A percentile compares a stretch with the other conserved stretches of the same genome.
Evolutionary conservation across 306 rosid species (phyloP).

Genomic region (Cyamopsis tetragonoloba): DNA sequence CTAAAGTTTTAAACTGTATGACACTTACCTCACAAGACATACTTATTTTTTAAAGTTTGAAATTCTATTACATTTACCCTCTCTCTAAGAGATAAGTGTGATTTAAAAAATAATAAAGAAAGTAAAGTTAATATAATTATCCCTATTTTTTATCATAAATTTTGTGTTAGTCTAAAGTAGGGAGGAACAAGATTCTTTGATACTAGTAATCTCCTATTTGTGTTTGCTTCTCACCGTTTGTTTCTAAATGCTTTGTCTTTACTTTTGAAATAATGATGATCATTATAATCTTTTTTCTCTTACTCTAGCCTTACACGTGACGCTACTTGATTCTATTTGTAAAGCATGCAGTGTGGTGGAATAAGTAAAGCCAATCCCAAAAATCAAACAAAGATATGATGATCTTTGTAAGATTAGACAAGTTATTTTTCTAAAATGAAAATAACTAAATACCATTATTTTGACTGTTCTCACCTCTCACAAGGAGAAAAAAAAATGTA

Average conservation of each 20-base stretch:
- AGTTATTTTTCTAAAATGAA: too few species aligned
- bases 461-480: not conserved
- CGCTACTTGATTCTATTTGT: not conserved
- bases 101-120: too few species aligned
- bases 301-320: slow-evolving; percentile 4
- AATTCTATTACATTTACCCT: too few species aligned
- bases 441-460: not conserved
- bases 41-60: too few species aligned
- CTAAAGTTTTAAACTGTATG: too few species aligned
- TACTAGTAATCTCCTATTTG: slow-evolving; percentile 9
- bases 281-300: not conserved
- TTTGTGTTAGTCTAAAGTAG: slow-evolving; percentile 18
- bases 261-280: not conserved
- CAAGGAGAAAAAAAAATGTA: too few species aligned
- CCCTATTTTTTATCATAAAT: too few species aligned
- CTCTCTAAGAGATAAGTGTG: too few species aligned
- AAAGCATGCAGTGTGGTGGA: slow-evolving; percentile 7
- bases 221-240: not conserved
- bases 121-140: too few species aligned
- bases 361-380: not conserved
- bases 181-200: slow-evolving; percentile 34
- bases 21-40: too few species aligned
- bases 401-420: not conserved
- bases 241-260: slow-evolving; percentile 7
- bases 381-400: not conserved